Percentiles rank a stretch among this genome's conserved stretches.
phyloP scores from a whole-genome alignment of 805 yeast species.

The Kazachstania africana region DNA sequence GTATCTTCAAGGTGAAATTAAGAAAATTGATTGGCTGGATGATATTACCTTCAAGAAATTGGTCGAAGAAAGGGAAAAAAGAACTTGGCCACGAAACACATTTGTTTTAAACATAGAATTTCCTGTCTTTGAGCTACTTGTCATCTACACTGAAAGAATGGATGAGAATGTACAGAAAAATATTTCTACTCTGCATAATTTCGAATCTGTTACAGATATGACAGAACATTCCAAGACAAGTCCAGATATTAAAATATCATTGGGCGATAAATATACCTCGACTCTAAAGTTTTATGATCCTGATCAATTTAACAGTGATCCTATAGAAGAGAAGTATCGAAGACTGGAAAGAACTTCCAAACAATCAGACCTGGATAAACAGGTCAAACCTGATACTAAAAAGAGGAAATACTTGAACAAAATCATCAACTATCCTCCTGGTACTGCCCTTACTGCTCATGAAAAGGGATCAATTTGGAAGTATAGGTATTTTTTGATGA shows the following conservation, averaged over 20 bases:
- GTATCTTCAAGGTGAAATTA: conserved; percentile 58
- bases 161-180: conserved; percentile 24
- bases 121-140: conserved; percentile 58
- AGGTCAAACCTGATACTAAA: conserved; percentile 78
- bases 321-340: conserved; percentile 80
- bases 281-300: conserved; percentile 49
- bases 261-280: conserved; percentile 21
- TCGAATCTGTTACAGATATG: conserved; percentile 31
- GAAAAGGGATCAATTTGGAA: conserved; percentile 88
- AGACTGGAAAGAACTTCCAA: conserved; percentile 75
- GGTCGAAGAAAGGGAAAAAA: conserved; percentile 15
- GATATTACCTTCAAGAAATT: conserved; percentile 46
- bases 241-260: conserved; percentile 20
- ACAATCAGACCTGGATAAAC: conserved; percentile 65
- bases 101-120: conserved; percentile 40
- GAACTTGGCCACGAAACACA: conserved; percentile 15
- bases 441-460: conserved; percentile 64
- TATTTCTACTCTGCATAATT: conserved; percentile 30
- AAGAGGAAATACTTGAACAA: conserved; percentile 59
- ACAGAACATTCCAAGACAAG: conserved; percentile 17
- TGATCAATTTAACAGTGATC: conserved; percentile 58
- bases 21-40: conserved; percentile 64
- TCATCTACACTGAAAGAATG: conserved; percentile 52
- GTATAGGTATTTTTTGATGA: conserved; percentile 69
- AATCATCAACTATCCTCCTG: conserved; percentile 71